Base-by-base conservation (phyloP, 2,329 filamentous ascomycete species). In the Aureobasidium sp. region DNA sequence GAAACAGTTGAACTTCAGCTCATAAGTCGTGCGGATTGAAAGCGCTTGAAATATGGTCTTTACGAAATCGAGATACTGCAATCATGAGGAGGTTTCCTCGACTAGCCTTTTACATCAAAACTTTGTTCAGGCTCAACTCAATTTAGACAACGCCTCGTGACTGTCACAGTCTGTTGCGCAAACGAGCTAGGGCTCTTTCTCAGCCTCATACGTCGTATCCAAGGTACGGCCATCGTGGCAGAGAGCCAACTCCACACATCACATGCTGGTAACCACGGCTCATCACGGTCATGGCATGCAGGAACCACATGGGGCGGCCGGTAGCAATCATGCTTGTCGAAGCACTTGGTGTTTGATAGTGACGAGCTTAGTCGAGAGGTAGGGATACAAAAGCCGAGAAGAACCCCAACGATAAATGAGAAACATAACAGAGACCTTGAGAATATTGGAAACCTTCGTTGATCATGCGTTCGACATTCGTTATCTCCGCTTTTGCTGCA, bases 1-100 rank as follows among this genome's bases (percentile, higher is more conserved):
- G 39, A 56, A 56, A 44, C 39, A 44, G n/a, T 56, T 56, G 52
- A 44, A 56, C 39, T 44, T 56, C 39, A 56, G 52, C 52, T 56
- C 39, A 17, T 3, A 56, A 44, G 39, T 39, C 39, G 34, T 13
- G n/a, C 27, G 12, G 8, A 15, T 17, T 5, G 24, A n/a, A 37
- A 26, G 15, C 34, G 13, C 51, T 13, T n/a, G 26, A 27, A 8
- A n/a, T 41, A 27, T 10, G 15, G 7, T 29, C 36, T 29, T 41
- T 41, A 8, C 6, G 36, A 8, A 12, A 7, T 29, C 17, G 24
- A n/a, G n/a, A 7, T 12, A 41, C 24, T 29, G 36, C 36, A 26
- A 52, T 12, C 34, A 13, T 6, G 9, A 24, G 10, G 5, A 17
- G 26, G 1, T 9, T 9, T 41, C 36, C 10, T 41, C 5, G 20